phyloP scores from a whole-genome alignment of 768 basidiomycete species.

The Termitomyces sp. region DNA sequence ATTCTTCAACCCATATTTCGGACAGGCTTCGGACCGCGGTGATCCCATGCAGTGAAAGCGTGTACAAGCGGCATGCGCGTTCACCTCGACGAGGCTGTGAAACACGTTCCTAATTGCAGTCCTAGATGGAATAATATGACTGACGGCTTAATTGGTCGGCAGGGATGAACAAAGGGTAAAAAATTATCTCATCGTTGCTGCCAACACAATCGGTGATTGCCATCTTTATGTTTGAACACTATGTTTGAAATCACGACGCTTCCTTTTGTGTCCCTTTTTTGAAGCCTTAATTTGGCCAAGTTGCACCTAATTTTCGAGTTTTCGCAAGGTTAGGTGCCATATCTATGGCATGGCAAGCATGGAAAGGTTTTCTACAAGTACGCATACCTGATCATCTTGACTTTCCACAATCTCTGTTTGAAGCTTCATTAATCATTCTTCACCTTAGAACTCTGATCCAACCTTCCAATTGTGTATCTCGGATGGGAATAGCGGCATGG shows the following conservation, averaged over 20 bases:
- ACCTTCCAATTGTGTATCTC: neutral
- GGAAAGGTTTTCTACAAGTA: neutral
- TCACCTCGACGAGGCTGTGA: slow-evolving; percentile 10
- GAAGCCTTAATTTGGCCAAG: neutral
- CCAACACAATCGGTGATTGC: slow-evolving; percentile 18
- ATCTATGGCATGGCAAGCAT: neutral
- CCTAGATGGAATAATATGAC: neutral
- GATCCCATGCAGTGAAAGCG: slow-evolving; percentile 14
- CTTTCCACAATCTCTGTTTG: neutral
- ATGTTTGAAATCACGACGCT: neutral
- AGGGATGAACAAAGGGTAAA: slow-evolving; percentile 9
- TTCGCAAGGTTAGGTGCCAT: neutral
- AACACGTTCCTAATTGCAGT: slow-evolving; percentile 14
- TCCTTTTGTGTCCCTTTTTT: neutral
- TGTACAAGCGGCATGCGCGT: slow-evolving; percentile 8
- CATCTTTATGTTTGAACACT: neutral
- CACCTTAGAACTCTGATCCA: neutral
- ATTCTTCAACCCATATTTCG: slow-evolving; percentile 7
- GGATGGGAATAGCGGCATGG: neutral
- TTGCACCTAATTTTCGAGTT: no score
- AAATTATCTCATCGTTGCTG: slow-evolving; percentile 21
- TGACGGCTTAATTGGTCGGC: slow-evolving; percentile 3
- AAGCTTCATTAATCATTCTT: neutral
- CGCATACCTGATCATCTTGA: neutral
- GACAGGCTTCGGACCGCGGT: slow-evolving; percentile 16